Base-by-base conservation (phyloP, 2,329 filamentous ascomycete species). In the Aureobasidium melanogenum region DNA sequence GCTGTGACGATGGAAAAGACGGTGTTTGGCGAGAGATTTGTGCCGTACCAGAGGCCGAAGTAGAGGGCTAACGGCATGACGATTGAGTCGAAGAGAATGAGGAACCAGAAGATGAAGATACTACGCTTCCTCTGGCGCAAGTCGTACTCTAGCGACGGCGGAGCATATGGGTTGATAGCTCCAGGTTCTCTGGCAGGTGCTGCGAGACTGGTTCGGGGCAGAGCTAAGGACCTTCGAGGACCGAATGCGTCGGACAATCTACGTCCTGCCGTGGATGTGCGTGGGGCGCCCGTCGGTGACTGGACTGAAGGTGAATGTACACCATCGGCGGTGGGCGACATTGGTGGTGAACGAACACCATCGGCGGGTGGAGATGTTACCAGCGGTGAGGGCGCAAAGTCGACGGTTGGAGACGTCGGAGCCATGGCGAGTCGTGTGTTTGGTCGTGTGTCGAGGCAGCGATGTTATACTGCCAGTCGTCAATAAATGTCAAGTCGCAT, bases 21-120 rank as follows among this genome's bases (percentile, higher is more conserved):
- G 38, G 77, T 75, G 55, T 80, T 81, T 47, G 77, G 76, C 0
- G 75, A 77, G 34, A 85, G 68, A 63, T 75, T 72, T 10, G 82
- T 80, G 64, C 76, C 77, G 64, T 85, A 85, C 80, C 81, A 84
- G 39, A 86, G 74, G 52, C 79, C 76, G 74, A 82, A 86, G 72
- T 86, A 86, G 2, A 86, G 74, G 3, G 76, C 78, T 62, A 86
- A 76, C 19, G 84, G 84, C 71, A 84, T 81, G 61, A 75, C 79
- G 63, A 84, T 74, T 55, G 79, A 82, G 71, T 86, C 84, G 62
- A 85, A 67, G 24, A 85, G 68, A 61, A 85, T 83, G 43, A 86
- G 69, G 0, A 74, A 73, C 83, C 83, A 86, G 73, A 86, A 86
- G 64, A 82, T 72, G 39, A 77, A 73, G 63, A 86, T 84, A 36